phyloP scores from a whole-genome alignment of 176 grass and related monocot genomes.

The Leersia perrieri region DNA sequence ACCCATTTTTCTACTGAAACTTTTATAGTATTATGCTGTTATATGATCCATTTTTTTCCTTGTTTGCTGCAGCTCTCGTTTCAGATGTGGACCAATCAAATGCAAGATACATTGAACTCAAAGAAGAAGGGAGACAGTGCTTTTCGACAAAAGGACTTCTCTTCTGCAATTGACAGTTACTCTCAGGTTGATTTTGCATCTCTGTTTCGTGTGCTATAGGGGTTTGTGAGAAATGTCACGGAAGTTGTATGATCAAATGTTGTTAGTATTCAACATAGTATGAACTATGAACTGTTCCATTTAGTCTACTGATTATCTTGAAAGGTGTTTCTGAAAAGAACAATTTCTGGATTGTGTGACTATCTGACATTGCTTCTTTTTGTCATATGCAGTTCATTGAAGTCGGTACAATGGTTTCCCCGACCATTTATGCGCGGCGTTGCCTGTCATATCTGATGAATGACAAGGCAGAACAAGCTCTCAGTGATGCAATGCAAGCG shows the following conservation, averaged over 20 bases:
- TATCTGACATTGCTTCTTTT: conserved; percentile 5
- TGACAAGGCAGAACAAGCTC: conserved; percentile 68
- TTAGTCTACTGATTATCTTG: neutral
- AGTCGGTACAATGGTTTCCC: conserved; percentile 91
- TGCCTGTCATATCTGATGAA: conserved; percentile 94
- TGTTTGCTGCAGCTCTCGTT: conserved; percentile 72
- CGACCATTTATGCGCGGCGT: conserved; percentile 84
- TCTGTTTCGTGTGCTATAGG: neutral
- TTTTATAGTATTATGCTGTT: conserved; percentile 8
- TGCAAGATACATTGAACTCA: conserved; percentile 96
- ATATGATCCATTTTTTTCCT: conserved; percentile 20
- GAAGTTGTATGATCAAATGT: conserved; percentile 37
- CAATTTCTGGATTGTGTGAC: neutral
- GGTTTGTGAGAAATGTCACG: neutral
- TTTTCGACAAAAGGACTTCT: conserved; percentile 92
- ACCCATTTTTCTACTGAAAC: conserved; percentile 11
- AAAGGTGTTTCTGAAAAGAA: neutral
- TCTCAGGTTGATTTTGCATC: conserved; percentile 61
- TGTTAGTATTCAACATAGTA: neutral
- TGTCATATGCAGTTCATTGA: conserved; percentile 88
- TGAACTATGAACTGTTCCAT: neutral
- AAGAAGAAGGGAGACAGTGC: conserved; percentile 99
- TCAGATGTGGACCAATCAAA: conserved; percentile 99
- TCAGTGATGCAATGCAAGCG: conserved; percentile 83
- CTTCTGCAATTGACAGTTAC: conserved; percentile 86